A percentile compares a stretch with the other conserved stretches of the same genome.
These are phyloP conservation scores for Suillus sp. DNA, from an alignment of 768 basidiomycete genomes.

Conservation along the genomic window DNA sequence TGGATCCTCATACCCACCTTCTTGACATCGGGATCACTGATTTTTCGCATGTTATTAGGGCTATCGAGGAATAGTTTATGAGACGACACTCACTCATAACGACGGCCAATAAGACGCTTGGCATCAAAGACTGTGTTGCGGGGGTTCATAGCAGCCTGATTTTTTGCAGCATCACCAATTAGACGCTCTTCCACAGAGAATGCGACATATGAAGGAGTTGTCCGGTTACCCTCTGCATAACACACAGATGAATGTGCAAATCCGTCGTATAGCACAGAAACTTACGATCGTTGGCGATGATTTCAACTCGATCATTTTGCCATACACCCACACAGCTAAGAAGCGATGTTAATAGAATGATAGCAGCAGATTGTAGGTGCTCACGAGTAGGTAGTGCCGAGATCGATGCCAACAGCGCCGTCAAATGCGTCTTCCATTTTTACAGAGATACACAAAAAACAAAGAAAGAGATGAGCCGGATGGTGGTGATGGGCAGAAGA, in stretches of 20 bases:
- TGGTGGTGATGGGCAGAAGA: slow-evolving; percentile 35
- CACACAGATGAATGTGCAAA: slow-evolving; percentile 5
- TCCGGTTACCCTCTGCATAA: slow-evolving; percentile 89
- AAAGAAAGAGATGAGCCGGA: slow-evolving; percentile 35
- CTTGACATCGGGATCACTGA: slow-evolving; percentile 89
- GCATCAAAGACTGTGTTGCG: slow-evolving; percentile 99
- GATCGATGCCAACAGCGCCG: slow-evolving; percentile 96
- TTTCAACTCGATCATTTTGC: slow-evolving; percentile 99
- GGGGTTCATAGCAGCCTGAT: slow-evolving; percentile 99
- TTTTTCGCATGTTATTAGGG: slow-evolving; percentile 5
- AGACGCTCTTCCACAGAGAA: slow-evolving; percentile 95
- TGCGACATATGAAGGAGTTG: slow-evolving; percentile 98
- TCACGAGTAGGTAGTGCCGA: slow-evolving; percentile 96
- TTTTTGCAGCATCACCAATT: slow-evolving; percentile 98
- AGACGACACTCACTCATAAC: slow-evolving; percentile 74
- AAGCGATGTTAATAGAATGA: slow-evolving; percentile 21
- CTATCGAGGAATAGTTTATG: slow-evolving; percentile 10
- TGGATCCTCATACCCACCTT: slow-evolving; percentile 47
- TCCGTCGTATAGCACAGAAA: slow-evolving; percentile 8
- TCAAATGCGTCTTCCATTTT: slow-evolving; percentile 93
- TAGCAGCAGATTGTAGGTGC: slow-evolving; percentile 29
- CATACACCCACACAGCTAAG: slow-evolving; percentile 95
- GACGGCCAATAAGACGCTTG: slow-evolving; percentile 97
- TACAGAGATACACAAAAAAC: slow-evolving; percentile 31
- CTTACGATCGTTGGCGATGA: slow-evolving; percentile 96